phyloP scores from a whole-genome alignment of 176 grass and related monocot genomes.

The Raddia distichophylla region DNA sequence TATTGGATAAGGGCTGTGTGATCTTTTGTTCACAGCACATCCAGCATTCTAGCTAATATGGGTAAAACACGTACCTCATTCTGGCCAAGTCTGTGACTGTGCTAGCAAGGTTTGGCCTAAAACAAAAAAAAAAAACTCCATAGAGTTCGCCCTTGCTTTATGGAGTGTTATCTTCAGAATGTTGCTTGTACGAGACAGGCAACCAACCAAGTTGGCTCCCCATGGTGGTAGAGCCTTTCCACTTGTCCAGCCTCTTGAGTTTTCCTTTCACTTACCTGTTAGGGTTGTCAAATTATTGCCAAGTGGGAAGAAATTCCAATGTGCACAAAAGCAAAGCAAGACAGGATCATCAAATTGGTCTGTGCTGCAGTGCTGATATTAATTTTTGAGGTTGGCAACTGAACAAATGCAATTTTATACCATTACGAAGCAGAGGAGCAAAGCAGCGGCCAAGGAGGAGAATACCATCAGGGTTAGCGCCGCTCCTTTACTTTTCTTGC shows the following conservation, averaged over 20 bases:
- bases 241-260: background rate
- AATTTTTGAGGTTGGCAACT: background rate
- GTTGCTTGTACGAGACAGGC: background rate
- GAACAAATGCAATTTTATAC: slow-evolving; percentile 11
- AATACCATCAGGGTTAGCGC: no score
- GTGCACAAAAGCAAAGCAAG: background rate
- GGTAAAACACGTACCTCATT: background rate
- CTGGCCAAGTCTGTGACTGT: background rate
- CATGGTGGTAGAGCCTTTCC: background rate
- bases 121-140: background rate
- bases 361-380: background rate
- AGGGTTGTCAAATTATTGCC: background rate
- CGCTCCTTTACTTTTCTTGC: no score
- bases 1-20: background rate
- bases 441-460: no score
- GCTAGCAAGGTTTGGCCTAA: slow-evolving; percentile 7
- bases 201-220: background rate
- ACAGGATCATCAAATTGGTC: slow-evolving; percentile 2
- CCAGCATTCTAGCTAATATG: background rate
- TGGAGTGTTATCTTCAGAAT: background rate
- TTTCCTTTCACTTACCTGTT: background rate
- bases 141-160: background rate
- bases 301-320: slow-evolving; percentile 8
- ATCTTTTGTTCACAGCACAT: background rate
- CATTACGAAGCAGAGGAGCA: background rate